Conservation (phyloP, 331 rosid genomes). For the Ulmus americana region DNA sequence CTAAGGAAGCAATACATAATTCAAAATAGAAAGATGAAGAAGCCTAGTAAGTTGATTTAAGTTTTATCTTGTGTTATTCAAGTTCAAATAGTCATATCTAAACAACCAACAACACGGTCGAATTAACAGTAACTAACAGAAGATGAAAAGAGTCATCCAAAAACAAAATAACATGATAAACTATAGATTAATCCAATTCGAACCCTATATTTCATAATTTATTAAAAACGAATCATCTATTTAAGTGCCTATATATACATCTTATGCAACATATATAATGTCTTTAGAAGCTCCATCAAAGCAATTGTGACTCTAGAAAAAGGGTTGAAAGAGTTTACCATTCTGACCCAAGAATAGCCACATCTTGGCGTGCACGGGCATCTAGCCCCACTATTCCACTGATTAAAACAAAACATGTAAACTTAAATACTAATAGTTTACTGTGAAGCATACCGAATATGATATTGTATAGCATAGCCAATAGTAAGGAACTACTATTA, state of each 20-base stretch:
- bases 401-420: slow-evolving; percentile 25
- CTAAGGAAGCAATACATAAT: too few relatives aligned
- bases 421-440: not conserved
- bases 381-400: slow-evolving; percentile 89
- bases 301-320: slow-evolving; percentile 6
- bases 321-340: slow-evolving; percentile 41
- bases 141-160: not conserved
- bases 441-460: not conserved
- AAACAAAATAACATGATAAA: not conserved
- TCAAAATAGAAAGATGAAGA: not conserved
- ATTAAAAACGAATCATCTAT: slow-evolving; percentile 2
- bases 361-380: slow-evolving; percentile 81
- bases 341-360: slow-evolving; percentile 77
- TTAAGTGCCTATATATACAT: not conserved
- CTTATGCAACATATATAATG: not conserved
- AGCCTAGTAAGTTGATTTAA: not conserved
- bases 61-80: not conserved
- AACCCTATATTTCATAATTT: not conserved
- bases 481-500: not conserved
- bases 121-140: not conserved
- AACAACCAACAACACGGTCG: not conserved
- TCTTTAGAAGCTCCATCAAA: slow-evolving; percentile 15
- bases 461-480: not conserved
- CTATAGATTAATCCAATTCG: not conserved
- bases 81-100: not conserved